phyloP scores from a whole-genome alignment of 108 stramenopile genomes.

The Schizochytrium sp. region DNA sequence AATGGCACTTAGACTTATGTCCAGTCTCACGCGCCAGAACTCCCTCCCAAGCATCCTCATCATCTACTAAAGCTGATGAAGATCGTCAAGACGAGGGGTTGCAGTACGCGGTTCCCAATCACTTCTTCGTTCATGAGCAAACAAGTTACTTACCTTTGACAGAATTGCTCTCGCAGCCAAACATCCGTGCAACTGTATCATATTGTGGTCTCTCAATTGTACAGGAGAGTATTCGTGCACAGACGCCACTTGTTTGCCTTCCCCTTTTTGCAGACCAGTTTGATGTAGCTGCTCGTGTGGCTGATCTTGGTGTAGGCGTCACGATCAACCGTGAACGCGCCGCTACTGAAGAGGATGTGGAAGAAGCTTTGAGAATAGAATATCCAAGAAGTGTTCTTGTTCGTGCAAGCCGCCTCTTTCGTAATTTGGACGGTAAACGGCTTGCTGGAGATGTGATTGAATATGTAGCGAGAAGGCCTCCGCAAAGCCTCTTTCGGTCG shows the following conservation, averaged over 20 bases:
- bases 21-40: too few species aligned
- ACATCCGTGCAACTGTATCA: not conserved
- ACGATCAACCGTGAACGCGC: constrained; percentile 1
- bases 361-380: not conserved
- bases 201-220: constrained; percentile 33
- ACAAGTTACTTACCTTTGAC: not conserved
- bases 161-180: not conserved
- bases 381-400: not conserved
- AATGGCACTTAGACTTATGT: too few species aligned
- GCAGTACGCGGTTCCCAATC: not conserved
- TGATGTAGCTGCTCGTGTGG: constrained; percentile 47
- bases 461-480: not conserved
- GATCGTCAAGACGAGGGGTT: not conserved
- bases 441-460: not conserved
- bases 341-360: not conserved
- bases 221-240: constrained; percentile 10
- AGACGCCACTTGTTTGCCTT: constrained; percentile 14
- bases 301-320: constrained; percentile 10
- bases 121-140: constrained; percentile 8
- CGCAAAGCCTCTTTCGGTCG: not conserved
- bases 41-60: too few species aligned
- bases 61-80: too few species aligned
- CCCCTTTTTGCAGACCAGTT: constrained; percentile 45
- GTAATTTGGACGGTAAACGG: not conserved
- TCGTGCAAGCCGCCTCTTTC: constrained; percentile 4